Conservation (phyloP, 768 basidiomycete species). For the Xerocomellus chrysenteron region DNA sequence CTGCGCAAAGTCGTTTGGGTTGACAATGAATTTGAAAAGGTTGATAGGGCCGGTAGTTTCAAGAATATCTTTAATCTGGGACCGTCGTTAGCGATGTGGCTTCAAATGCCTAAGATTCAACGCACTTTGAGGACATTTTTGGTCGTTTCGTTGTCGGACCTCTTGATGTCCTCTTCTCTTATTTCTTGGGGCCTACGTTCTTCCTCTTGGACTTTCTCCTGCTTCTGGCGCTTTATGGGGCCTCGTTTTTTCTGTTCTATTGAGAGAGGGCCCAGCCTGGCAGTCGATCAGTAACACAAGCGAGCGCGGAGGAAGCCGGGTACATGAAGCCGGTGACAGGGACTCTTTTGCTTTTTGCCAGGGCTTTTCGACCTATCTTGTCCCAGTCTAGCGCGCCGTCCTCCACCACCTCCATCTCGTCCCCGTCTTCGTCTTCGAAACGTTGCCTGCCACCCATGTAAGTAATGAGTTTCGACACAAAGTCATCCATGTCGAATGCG, state of each 20-base stretch:
- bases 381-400: constrained; percentile 73
- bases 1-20: constrained; percentile 89
- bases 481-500: constrained; percentile 91
- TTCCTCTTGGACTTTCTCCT: constrained; percentile 71
- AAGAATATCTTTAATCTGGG: constrained; percentile 64
- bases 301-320: constrained; percentile 22
- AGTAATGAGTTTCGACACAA: constrained; percentile 67
- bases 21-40: constrained; percentile 83
- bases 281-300: constrained; percentile 15
- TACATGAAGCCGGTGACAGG: constrained; percentile 90
- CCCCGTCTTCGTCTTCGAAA: constrained; percentile 46
- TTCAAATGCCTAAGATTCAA: not conserved
- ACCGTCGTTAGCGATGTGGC: not conserved
- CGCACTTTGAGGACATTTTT: constrained; percentile 78
- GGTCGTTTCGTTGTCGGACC: constrained; percentile 86
- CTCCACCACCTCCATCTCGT: constrained; percentile 53
- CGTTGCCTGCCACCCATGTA: constrained; percentile 74
- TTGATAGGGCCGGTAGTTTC: constrained; percentile 55
- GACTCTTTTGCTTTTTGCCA: constrained; percentile 76
- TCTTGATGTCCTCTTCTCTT: constrained; percentile 76
- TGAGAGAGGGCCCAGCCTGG: constrained; percentile 88
- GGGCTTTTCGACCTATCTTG: constrained; percentile 78
- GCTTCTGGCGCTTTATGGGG: constrained; percentile 56
- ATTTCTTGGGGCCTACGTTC: constrained; percentile 76
- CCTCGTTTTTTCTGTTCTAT: constrained; percentile 81